Percentiles rank a stretch among this genome's conserved stretches.
phyloP scores from a whole-genome alignment of 345 rosid species.

The Hibiscus tridactylites region DNA sequence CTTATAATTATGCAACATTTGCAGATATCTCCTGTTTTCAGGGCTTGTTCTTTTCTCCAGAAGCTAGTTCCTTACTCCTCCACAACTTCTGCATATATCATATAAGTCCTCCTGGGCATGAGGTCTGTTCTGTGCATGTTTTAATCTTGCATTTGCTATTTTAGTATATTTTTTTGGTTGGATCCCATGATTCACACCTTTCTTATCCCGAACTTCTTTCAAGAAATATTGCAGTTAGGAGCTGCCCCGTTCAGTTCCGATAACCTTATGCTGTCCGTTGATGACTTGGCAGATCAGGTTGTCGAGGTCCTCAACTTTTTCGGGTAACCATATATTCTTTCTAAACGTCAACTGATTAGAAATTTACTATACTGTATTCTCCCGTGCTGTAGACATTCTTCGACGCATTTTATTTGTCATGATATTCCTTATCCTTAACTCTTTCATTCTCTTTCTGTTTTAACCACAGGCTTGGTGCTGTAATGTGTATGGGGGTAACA shows the following conservation, averaged over 20 bases:
- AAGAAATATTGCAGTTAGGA: conserved; percentile 90
- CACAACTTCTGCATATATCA: conserved; percentile 97
- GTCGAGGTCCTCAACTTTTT: conserved; percentile 86
- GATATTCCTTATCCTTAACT: background rate
- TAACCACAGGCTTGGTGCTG: conserved; percentile 67
- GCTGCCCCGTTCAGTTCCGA: conserved; percentile 51
- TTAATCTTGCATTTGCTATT: background rate
- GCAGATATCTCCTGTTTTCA: conserved; percentile 88
- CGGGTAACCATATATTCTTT: conserved; percentile 39
- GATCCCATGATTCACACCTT: conserved; percentile 33
- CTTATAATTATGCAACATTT: conserved; percentile 7
- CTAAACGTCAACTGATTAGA: background rate
- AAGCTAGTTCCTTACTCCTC: conserved; percentile 80
- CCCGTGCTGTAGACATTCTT: conserved; percentile 5
- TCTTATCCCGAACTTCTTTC: conserved; percentile 47
- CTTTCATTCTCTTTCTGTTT: background rate
- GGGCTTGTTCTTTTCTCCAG: conserved; percentile 80
- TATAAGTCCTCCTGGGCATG: conserved; percentile 94
- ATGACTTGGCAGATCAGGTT: conserved; percentile 93
- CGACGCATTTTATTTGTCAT: background rate
- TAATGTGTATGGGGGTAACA: conserved; percentile 97
- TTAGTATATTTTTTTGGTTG: background rate
- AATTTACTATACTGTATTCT: background rate
- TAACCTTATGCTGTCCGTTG: conserved; percentile 66
- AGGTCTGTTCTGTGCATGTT: conserved; percentile 46